Evolutionary conservation across 805 yeast species (phyloP), one percentile per base, ranked within the genome.

Genomic region (Ogataea sp.): DNA sequence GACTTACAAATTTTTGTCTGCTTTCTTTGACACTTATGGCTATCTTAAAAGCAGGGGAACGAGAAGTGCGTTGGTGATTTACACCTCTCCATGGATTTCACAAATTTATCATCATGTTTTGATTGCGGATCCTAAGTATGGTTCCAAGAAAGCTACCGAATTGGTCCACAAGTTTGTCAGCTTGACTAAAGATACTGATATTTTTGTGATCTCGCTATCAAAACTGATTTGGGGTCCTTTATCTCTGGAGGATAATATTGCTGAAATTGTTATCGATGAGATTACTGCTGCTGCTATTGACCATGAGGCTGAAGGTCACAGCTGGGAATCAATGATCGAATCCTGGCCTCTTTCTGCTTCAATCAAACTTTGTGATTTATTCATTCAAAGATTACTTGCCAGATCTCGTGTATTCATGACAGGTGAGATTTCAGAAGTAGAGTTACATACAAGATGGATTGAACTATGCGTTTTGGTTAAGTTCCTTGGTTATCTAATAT

Each of bases 211-310:
- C 14, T 64, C 73, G 1, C 71, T 84, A 46, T 69, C 77, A 38
- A 70, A 75, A 29, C 69, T 72, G 37, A 61, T 85, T 15, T 87
- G 95, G 95, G 70, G 75, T 28, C 68, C 72, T 38, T 51, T 87
- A 13, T 75, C 82, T 18, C 51, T 71, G 2, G 88, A 83, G 39
- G 78, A 78, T 33, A 64, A 75, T 29, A 58, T 86, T 11, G 70
- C 74, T 3, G 65, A 71, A 2, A 58, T 75, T 3, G 63, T 85
- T 20, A 70, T 86, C 10, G 88, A 83, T 45, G 96, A 85, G 50
- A 74, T 83, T 18, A 74, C 85, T 6, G 73, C 79, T 2, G 80
- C 79, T 45, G 81, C 88, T 1, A 71, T 84, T 47, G 93, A 83
- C 46, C 75, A 80, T 51, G 83, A 81, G 47, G 79, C 86, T n/a